Evolutionary conservation across 495 filamentous ascomycete genomes (phyloP), one percentile per base, ranked within the genome.

Genomic region (Daldinia bambusicola): DNA sequence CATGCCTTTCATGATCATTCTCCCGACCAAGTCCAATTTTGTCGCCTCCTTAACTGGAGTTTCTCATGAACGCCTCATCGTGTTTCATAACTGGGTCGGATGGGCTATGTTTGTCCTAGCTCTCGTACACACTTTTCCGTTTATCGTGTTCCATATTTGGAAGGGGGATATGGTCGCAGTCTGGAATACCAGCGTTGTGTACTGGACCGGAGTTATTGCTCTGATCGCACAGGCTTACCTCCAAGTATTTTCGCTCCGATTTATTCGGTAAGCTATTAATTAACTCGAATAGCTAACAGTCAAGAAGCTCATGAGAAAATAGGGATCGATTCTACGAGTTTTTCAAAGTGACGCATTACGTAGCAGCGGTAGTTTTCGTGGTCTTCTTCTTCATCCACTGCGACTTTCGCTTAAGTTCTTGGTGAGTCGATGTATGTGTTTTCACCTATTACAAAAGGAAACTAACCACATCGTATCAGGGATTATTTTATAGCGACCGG

Each of bases 401-500:
- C 67, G 84, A 87, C 70, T 87, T 83, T 72, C 78, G 77, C 0
- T 78, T 90, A 10, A 81, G 82, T 3, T 87, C 86, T 36, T 88
- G 87, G 87, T 85, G 74, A 12, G 77, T 55, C 30, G 1, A 18
- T 41, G 50, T 31, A 14, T 2, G 32, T 0, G 8, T 18, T 7
- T 56, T 20, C 5, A 18, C 14, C 32, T 37, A 5, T 22, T 56
- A 2, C 9, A 4, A 38, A 55, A 36, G 12, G 57, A 65, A 16
- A 73, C 31, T 16, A 13, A 5, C 18, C 58, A 55, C 13, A 8
- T 10, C 9, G 4, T 13, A 5, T 12, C 57, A 84, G 81, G 83
- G 85, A 89, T 70, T 90, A 90, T 71, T 89, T 89, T 67, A 87
- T 89, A 69, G 85, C 86, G 6, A 81, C 84, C 0, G 85, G 75